Evolutionary conservation across 1,284 basidiomycete genomes (phyloP).

Genomic region (Ceratobasidium sp.): DNA sequence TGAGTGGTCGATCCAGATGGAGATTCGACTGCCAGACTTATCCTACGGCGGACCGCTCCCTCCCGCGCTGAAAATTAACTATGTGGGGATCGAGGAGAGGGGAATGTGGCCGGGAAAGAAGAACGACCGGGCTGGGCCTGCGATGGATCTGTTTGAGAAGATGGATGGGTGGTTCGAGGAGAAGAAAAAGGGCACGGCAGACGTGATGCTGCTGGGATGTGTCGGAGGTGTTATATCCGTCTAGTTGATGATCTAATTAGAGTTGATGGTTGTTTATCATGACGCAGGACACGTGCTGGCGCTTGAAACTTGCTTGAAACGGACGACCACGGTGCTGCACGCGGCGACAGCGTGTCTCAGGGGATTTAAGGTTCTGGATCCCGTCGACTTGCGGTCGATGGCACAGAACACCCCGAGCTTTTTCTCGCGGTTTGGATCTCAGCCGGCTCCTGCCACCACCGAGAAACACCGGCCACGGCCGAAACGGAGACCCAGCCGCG

Average conservation of each 20-base stretch:
- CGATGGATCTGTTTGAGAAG: constrained; percentile 75
- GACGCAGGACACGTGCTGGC: constrained; percentile 9
- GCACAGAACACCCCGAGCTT: constrained; percentile 32
- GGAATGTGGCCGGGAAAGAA: constrained; percentile 85
- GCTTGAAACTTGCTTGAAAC: no score
- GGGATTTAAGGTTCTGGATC: not conserved
- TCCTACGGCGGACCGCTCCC: constrained; percentile 17
- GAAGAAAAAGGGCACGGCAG: constrained; percentile 70
- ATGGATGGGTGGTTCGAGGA: constrained; percentile 76
- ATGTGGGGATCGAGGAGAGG: constrained; percentile 78
- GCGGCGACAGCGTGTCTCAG: constrained; percentile 5
- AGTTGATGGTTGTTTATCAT: not conserved
- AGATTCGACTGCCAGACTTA: constrained; percentile 66
- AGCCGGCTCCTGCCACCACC: not conserved
- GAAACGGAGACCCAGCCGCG: constrained; percentile 27
- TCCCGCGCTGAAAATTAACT: constrained; percentile 66
- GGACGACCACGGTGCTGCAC: not conserved
- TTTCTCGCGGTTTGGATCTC: constrained; percentile 35
- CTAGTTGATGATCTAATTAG: not conserved
- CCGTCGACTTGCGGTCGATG: not conserved
- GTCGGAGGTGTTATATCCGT: constrained; percentile 64
- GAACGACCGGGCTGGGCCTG: constrained; percentile 63
- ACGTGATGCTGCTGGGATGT: constrained; percentile 75
- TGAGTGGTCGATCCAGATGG: constrained; percentile 78
- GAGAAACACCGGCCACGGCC: constrained; percentile 9